Conservation (phyloP, 768 basidiomycete genomes). For the Lentinula raphanica region DNA sequence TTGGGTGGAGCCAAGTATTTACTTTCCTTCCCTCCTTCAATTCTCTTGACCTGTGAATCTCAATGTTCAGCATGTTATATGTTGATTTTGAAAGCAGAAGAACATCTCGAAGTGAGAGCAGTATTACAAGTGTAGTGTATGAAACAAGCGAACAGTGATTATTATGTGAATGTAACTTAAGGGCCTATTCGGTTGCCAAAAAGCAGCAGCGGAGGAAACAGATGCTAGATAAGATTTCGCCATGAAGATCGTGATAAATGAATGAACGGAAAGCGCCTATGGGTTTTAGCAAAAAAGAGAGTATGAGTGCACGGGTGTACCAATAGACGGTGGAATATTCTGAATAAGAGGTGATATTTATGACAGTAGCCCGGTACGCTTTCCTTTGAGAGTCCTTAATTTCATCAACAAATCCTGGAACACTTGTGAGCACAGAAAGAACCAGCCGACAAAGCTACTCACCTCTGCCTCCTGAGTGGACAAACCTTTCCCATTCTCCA, state of each 20-base stretch:
- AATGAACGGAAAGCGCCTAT: neutral
- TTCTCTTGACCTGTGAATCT: too few species aligned
- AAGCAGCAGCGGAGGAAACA: neutral
- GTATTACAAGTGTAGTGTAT: too few species aligned
- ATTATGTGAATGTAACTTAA: too few species aligned
- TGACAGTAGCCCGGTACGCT: slow-evolving; percentile 31
- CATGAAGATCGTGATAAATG: neutral
- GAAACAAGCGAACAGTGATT: too few species aligned
- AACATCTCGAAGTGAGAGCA: too few species aligned
- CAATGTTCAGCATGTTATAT: too few species aligned
- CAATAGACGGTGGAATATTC: neutral
- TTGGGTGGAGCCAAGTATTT: too few species aligned
- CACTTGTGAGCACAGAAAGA: slow-evolving; percentile 9
- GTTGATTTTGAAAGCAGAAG: too few species aligned
- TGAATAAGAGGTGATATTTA: neutral
- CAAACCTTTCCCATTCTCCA: slow-evolving; percentile 63
- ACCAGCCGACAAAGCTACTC: slow-evolving; percentile 20
- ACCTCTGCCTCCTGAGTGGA: slow-evolving; percentile 69
- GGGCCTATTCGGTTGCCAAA: too few species aligned
- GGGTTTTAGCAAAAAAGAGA: neutral
- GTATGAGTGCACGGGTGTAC: neutral
- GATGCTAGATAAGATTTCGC: neutral
- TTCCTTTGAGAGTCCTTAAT: slow-evolving; percentile 50
- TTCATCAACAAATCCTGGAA: slow-evolving; percentile 50
- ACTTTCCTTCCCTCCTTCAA: too few species aligned